Evolutionary conservation across 2,329 filamentous ascomycete genomes (phyloP), one percentile per base, ranked within the genome.

Genomic region (Ascosphaera acerosa): DNA sequence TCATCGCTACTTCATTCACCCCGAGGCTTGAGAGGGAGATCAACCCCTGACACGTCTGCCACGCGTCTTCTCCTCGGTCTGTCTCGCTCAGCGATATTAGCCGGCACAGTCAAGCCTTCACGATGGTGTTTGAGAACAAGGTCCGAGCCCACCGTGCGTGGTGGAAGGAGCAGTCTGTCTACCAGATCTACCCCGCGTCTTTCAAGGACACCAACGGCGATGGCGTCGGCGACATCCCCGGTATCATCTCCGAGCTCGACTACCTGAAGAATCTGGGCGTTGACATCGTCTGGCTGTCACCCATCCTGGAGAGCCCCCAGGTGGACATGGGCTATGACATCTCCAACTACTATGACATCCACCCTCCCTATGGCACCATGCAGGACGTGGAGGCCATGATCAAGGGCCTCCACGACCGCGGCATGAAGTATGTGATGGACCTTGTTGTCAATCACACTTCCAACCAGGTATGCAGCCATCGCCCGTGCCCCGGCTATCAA

Each of bases 161-260:
- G 64, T 70, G 66, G 65, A 67, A 68, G 39, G 62, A 69, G 43
- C 58, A 55, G 31, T 55, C 60, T 6, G 61, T 69, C 15, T 70
- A 70, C 42, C 64, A 70, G 38, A 59, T 70, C 37, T 70, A 69
- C 42, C 63, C 64, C 2, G 59, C 65, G n/a, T 65, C 61, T 16
- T 70, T 69, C 50, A 58, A 64, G 37, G 64, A 68, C 43, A 60
- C 59, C 26, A 66, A 60, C 14, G 61, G 59, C 25, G 58, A 62
- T 34, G 64, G 64, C 4, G 47, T 59, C 29, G 64, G 64, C 25
- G 64, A 68, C 36, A 46, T 69, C n/a, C 56, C 55, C 29, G 64
- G 65, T 22, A 64, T 69, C 38, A 64, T 65, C 31, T 59, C 58
- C 10, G 54, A 61, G 30, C 49, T 68, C 12, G 61, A 65, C 42